Base-by-base conservation (phyloP, 768 basidiomycete species). In the Clavaria fumosa region DNA sequence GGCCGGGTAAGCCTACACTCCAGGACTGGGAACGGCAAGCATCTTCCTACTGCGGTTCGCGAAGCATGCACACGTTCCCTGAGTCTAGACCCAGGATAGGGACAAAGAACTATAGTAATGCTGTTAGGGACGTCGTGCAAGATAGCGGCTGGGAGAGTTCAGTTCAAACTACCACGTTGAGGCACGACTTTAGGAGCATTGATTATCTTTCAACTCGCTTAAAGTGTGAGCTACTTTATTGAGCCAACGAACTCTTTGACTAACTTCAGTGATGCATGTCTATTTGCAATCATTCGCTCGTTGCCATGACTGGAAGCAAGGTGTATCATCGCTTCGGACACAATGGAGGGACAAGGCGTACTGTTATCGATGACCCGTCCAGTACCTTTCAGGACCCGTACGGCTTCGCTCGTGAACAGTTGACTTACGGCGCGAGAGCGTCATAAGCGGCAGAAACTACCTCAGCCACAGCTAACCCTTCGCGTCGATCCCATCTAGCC, bases 1-100 rank as follows among this genome's bases (percentile, higher is more conserved):
- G 80, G 86, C 18, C 84, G 75, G 63, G 61, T 95, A 24, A 93
- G 93, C 7, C 66, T 99, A 17, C 93, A 99, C 55, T 82, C 86
- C 18, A 93, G 95, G 4, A 88, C 88, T 17, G 95, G 95, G 1
- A 99, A 99, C 47, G 95, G 95, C 31, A 97, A 99, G 67, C 96
- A 97, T 59, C 78, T 82, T 2, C 57, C 84, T 1, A 79, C 82
- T 5, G 44, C 56, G 1, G 74, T 83, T 35, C 64, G 70, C 10
- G 73, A 73, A 4, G 60, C 60, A 1, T 64, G 65, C 18, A 54
- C 78, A 34, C 70, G 76, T 63, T 89, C 82, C n/a, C 63, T 96
- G 27, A 89, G 88, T 1, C 61, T 95, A 17, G 90, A 96, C 58
- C 68, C 79, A 49, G 89, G 86, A 50, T 54, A 61, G 26, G 86